phyloP scores from a whole-genome alignment of 1,284 basidiomycete species.

The Apiotrichum brassicae region DNA sequence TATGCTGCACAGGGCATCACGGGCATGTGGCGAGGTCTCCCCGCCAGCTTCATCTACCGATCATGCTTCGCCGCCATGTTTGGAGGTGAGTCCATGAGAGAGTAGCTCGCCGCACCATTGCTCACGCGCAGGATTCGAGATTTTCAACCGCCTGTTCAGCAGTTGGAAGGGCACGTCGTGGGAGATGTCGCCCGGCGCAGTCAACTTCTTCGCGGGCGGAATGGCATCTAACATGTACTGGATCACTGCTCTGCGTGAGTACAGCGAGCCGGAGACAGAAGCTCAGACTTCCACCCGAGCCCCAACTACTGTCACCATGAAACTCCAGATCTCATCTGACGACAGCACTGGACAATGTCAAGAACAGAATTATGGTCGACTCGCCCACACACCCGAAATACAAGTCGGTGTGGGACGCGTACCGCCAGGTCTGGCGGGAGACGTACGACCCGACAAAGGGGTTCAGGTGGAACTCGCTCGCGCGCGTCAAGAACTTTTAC shows the following conservation, averaged over 20 bases:
- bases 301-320: too few relatives aligned
- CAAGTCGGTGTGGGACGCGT: constrained; percentile 36
- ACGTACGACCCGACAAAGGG: constrained; percentile 27
- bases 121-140: constrained; percentile 38
- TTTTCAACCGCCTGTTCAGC: constrained; percentile 44
- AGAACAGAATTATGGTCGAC: constrained; percentile 47
- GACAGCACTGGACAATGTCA: constrained; percentile 44
- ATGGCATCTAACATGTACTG: constrained; percentile 46
- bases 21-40: constrained; percentile 45
- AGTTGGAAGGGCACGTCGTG: constrained; percentile 42
- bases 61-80: constrained; percentile 46
- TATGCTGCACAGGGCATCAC: constrained; percentile 32
- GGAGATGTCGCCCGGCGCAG: constrained; percentile 36
- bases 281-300: too few relatives aligned
- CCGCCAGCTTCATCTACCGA: constrained; percentile 43
- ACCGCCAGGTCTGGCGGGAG: constrained; percentile 37
- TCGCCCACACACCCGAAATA: constrained; percentile 39
- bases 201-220: constrained; percentile 46
- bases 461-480: constrained; percentile 32
- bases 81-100: constrained; percentile 44
- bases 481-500: constrained; percentile 42
- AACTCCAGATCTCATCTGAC: neutral
- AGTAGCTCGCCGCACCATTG: too few relatives aligned
- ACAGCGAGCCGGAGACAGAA: too few relatives aligned
- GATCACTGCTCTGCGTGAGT: constrained; percentile 41